A percentile compares a stretch with the other conserved stretches of the same genome.
phyloP scores from a whole-genome alignment of 2,329 filamentous ascomycete genomes.

The Juglanconis sp. region DNA sequence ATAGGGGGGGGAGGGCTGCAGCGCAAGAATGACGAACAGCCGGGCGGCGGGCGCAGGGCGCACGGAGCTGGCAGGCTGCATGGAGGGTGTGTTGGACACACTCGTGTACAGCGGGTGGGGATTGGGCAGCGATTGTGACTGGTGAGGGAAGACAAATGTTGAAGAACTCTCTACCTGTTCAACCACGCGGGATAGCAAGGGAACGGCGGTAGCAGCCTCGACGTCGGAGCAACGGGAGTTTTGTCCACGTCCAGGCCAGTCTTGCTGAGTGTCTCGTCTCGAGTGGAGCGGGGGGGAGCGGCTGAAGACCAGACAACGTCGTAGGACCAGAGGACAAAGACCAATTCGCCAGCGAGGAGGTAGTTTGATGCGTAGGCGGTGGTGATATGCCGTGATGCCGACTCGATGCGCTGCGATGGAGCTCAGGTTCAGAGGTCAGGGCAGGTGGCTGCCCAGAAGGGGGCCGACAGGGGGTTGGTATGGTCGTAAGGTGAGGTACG shows the following conservation, averaged over 20 bases:
- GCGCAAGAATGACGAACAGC: neutral
- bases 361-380: constrained; percentile 11
- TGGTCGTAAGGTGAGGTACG: neutral
- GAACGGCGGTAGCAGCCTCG: constrained; percentile 17
- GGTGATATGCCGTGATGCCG: constrained; percentile 9
- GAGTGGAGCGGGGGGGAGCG: neutral
- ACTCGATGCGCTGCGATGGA: constrained; percentile 6
- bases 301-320: constrained; percentile 1
- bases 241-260: constrained; percentile 18
- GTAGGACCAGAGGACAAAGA: constrained; percentile 1
- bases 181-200: constrained; percentile 17
- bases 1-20: neutral
- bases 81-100: neutral
- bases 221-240: constrained; percentile 17
- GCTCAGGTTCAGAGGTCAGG: constrained; percentile 15
- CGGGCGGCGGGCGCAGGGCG: neutral
- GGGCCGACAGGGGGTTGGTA: constrained; percentile 16
- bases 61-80: no score
- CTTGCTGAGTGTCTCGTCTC: constrained; percentile 10
- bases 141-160: constrained; percentile 13
- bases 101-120: neutral
- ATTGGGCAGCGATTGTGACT: neutral
- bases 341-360: constrained; percentile 11
- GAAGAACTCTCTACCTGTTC: constrained; percentile 20
- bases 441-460: constrained; percentile 16